phyloP scores from a whole-genome alignment of 2,329 filamentous ascomycete genomes.

The Alternaria angustiovoidea region DNA sequence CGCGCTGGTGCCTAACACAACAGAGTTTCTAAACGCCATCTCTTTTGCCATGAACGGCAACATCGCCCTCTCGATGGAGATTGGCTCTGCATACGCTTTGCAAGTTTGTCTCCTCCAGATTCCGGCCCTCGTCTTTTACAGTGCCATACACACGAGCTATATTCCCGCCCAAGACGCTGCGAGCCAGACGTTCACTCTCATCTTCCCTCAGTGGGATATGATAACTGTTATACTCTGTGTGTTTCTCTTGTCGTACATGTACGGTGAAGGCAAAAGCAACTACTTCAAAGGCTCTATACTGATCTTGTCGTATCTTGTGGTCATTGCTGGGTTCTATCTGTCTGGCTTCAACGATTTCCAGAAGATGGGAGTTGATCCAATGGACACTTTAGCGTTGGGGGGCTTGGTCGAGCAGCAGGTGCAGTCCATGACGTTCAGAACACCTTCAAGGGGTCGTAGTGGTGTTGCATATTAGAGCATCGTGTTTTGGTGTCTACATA shows the following conservation, averaged over 20 bases:
- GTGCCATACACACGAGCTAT: constrained; percentile 72
- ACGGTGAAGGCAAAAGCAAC: constrained; percentile 98
- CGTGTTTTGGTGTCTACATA: not conserved
- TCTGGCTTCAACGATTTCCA: constrained; percentile 69
- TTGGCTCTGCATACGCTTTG: constrained; percentile 94
- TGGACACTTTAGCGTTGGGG: constrained; percentile 48
- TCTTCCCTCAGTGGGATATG: constrained; percentile 99
- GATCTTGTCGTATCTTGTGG: constrained; percentile 89
- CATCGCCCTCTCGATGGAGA: constrained; percentile 98
- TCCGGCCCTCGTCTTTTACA: constrained; percentile 90
- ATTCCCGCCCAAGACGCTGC: constrained; percentile 63
- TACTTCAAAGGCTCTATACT: constrained; percentile 99
- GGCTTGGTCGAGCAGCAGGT: constrained; percentile 37
- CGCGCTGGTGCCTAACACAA: constrained; percentile 96
- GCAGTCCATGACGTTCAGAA: constrained; percentile 49
- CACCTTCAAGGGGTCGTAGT: constrained; percentile 31
- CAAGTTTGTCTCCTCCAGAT: constrained; percentile 97
- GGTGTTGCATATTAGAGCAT: constrained; percentile 37
- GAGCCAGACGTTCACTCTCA: constrained; percentile 77
- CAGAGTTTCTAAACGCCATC: constrained; percentile 98
- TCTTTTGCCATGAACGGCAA: constrained; percentile 99
- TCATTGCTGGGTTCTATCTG: constrained; percentile 90
- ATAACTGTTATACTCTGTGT: constrained; percentile 95
- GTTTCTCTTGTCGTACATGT: constrained; percentile 96
- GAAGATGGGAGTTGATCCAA: constrained; percentile 44